phyloP scores from a whole-genome alignment of 2,329 filamentous ascomycete species.

The Cadophora sp. region DNA sequence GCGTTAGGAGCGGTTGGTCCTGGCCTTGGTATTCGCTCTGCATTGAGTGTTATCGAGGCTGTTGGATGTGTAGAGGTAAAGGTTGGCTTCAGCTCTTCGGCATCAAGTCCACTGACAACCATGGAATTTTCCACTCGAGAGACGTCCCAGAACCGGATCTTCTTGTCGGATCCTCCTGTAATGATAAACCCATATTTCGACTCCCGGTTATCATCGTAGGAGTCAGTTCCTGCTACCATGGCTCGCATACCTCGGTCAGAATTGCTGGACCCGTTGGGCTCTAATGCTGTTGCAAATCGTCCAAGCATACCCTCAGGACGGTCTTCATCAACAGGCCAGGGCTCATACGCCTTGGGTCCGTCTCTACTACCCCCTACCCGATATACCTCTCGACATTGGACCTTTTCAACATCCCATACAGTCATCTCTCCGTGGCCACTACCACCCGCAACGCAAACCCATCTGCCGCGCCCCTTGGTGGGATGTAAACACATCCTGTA shows the following conservation, averaged over 20 bases:
- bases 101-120: constrained; percentile 79
- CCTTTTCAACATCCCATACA: constrained; percentile 94
- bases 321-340: constrained; percentile 91
- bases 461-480: constrained; percentile 77
- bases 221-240: constrained; percentile 75
- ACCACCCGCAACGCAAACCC: constrained; percentile 88
- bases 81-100: constrained; percentile 74
- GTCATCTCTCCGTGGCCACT: constrained; percentile 88
- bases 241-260: constrained; percentile 75
- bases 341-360: constrained; percentile 71
- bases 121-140: constrained; percentile 77
- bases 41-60: constrained; percentile 68
- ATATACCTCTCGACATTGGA: constrained; percentile 87
- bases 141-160: constrained; percentile 93
- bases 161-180: constrained; percentile 87
- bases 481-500: constrained; percentile 83
- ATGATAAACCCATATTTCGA: constrained; percentile 83
- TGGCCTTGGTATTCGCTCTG: constrained; percentile 54
- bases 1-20: constrained; percentile 43
- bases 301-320: constrained; percentile 85
- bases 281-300: constrained; percentile 79
- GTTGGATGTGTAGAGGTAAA: constrained; percentile 72
- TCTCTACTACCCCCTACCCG: constrained; percentile 68
- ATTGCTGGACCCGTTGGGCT: constrained; percentile 60
- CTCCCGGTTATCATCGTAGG: constrained; percentile 72